A percentile compares a stretch with the other conserved stretches of the same genome.
Evolutionary conservation across 805 yeast species (phyloP).

Genomic region (Suhomyces sp.): DNA sequence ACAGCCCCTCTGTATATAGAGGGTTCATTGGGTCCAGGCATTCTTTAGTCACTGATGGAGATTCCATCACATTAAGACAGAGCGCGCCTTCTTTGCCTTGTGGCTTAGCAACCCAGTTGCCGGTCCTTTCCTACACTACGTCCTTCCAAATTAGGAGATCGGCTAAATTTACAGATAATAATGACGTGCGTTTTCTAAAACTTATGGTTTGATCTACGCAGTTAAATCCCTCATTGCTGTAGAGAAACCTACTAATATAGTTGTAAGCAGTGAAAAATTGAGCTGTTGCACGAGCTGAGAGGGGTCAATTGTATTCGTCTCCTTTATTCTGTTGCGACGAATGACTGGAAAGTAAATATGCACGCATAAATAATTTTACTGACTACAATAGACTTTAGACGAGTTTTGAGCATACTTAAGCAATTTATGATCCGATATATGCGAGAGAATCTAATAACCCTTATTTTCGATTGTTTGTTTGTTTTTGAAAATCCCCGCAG

Average conservation of each 20-base stretch:
- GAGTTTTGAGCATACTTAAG: background rate
- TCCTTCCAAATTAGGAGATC: background rate
- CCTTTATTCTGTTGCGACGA: background rate
- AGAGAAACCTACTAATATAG: background rate
- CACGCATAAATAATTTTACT: background rate
- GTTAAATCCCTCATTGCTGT: background rate
- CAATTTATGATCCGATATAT: background rate
- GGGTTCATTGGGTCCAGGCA: background rate
- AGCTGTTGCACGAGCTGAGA: background rate
- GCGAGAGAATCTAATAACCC: background rate
- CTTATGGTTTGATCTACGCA: background rate
- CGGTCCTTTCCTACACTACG: background rate
- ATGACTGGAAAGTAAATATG: background rate
- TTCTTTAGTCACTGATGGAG: background rate
- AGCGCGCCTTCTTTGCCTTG: background rate
- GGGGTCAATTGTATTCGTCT: background rate
- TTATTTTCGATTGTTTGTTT: background rate
- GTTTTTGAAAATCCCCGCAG: background rate
- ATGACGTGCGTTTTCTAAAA: background rate
- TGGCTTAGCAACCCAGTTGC: background rate
- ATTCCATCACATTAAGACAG: background rate
- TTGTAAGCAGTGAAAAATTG: background rate
- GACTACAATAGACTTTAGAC: background rate
- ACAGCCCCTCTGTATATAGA: background rate
- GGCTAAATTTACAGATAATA: background rate